A percentile compares a stretch with the other conserved stretches of the same genome.
Conservation (phyloP, 179 eudicot genomes). For the Beta lomatogona region DNA sequence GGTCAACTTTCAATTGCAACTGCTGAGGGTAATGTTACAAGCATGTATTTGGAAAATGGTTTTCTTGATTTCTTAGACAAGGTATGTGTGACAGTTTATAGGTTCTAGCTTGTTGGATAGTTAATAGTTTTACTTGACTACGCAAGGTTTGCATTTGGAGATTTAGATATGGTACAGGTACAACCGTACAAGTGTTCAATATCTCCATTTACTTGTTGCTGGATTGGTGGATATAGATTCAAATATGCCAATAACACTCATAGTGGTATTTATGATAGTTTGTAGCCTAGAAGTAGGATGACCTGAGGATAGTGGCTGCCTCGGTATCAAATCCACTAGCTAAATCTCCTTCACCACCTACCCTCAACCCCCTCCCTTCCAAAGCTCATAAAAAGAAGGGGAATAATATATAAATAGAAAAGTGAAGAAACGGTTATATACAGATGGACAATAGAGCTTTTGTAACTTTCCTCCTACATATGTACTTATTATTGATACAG, state of each 20-base stretch:
- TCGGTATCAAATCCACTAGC: neutral
- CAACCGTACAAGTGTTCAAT: neutral
- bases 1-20: conserved; percentile 72
- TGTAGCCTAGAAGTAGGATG: neutral
- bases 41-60: conserved; percentile 64
- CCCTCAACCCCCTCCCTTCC: neutral
- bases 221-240: neutral
- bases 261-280: neutral
- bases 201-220: neutral
- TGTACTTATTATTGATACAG: neutral
- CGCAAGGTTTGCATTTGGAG: neutral
- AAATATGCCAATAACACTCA: neutral
- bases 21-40: conserved; percentile 55
- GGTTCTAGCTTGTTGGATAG: neutral
- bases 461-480: neutral
- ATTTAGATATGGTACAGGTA: neutral
- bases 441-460: neutral
- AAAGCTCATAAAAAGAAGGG: neutral
- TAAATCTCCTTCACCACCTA: no score
- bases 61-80: conserved; percentile 78
- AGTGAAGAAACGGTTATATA: neutral
- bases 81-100: conserved; percentile 43
- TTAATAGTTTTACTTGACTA: neutral
- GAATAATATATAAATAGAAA: no score
- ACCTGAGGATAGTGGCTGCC: neutral